Evolutionary conservation across 805 yeast genomes (phyloP), one percentile per base, ranked within the genome.

Genomic region (Zygosaccharomyces lentus): DNA sequence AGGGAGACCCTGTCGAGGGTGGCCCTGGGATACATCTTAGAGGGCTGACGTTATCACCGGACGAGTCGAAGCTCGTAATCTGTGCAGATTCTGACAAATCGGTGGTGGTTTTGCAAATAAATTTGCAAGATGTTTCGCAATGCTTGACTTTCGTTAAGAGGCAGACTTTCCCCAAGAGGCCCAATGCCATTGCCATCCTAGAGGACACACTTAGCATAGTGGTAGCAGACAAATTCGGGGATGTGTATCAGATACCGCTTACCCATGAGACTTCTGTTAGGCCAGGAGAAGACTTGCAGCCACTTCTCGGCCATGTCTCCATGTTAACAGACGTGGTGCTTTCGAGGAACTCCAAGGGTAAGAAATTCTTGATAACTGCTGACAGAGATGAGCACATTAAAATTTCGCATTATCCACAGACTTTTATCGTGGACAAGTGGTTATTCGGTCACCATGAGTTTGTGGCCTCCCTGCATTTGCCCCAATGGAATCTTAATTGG

Each of bases 381-480:
- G 99, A 93, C 69, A 77, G 99, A 67, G 99, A 93, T 66, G 99
- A 93, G 66, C 99, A 95, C 65, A 84, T 93, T 51, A 77, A 95
- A 62, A 74, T 93, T 13, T 78, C 96, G 2, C 76, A 80, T 53
- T 88, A 76, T 57, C 98, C 97, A 1, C 75, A 82, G 51, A 72
- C 90, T 3, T 87, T 72, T 56, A 78, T 89, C 21, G 82, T 95
- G 43, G 84, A 88, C 51, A 77, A 80, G 56, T 89, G 87, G 80
- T 71, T 90, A 43, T 87, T 87, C 64, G 97, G 96, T 3, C 97
- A 91, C 63, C 71, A 73, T 36, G 85, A 88, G 64, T 95, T 88
- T 54, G 82, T 93, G 8, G 83, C 96, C 1, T 70, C 77, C 6
- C 62, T 93, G 52, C 63, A 73, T 26, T 68, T 81, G 10, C 82